Percentiles rank a stretch among this genome's conserved stretches.
These are phyloP conservation scores for Aspergillus sp. DNA, from an alignment of 2,329 filamentous ascomycete genomes.

Conservation along the genomic window DNA sequence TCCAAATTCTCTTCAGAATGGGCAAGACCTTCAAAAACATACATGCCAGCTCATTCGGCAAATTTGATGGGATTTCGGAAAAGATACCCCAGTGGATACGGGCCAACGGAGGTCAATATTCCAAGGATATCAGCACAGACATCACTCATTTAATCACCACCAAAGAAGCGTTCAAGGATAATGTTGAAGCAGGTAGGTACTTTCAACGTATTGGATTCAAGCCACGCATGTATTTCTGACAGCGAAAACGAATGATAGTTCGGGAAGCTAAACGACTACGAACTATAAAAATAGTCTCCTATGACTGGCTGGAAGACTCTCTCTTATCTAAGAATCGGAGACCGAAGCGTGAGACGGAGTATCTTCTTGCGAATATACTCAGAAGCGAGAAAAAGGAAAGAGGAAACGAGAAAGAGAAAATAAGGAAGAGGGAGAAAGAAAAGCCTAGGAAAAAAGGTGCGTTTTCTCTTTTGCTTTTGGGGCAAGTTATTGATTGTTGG, in stretches of 20 bases:
- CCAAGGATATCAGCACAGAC: conserved; percentile 50
- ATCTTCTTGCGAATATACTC: conserved; percentile 43
- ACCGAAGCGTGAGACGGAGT: conserved; percentile 38
- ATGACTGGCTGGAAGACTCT: conserved; percentile 52
- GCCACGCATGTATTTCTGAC: conserved; percentile 17
- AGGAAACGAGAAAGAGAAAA: background rate
- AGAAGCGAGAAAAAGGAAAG: conserved; percentile 25
- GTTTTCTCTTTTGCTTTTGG: background rate
- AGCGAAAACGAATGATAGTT: conserved; percentile 33
- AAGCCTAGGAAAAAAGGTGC: background rate
- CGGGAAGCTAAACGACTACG: conserved; percentile 39
- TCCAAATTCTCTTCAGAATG: conserved; percentile 25
- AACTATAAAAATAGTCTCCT: conserved; percentile 47
- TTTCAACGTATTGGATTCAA: no score
- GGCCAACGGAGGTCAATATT: conserved; percentile 62
- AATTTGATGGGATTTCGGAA: conserved; percentile 55
- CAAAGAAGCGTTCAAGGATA: conserved; percentile 59
- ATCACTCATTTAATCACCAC: conserved; percentile 75
- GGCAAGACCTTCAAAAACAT: conserved; percentile 53
- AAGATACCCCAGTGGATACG: conserved; percentile 68
- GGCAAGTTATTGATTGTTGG: no score
- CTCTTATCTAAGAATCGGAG: conserved; percentile 34
- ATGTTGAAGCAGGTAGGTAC: conserved; percentile 43
- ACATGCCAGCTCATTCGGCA: conserved; percentile 60
- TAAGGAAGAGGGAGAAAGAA: background rate